A percentile compares a stretch with the other conserved stretches of the same genome.
phyloP scores from a whole-genome alignment of 306 rosid species.

The Cucumis hystrix region DNA sequence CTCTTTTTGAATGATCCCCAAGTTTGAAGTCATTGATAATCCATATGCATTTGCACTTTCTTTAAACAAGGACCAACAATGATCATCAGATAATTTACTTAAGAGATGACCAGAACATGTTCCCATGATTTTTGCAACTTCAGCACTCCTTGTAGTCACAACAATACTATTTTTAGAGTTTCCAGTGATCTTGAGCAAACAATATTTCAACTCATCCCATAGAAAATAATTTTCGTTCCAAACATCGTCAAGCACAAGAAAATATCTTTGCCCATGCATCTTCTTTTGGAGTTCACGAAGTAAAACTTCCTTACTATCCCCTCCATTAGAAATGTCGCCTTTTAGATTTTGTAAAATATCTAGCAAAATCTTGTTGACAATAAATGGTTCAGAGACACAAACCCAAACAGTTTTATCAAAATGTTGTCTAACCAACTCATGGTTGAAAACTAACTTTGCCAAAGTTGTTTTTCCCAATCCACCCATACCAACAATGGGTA shows the following conservation, averaged over 20 bases:
- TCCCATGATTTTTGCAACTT: not conserved
- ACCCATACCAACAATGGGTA: slow-evolving; percentile 7
- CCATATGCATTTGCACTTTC: not conserved
- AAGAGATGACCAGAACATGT: not conserved
- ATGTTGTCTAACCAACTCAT: not conserved
- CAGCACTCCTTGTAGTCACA: slow-evolving; percentile 4
- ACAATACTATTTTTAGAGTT: not conserved
- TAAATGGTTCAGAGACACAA: slow-evolving; percentile 7
- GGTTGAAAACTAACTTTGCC: slow-evolving; percentile 3
- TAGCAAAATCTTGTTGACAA: not conserved
- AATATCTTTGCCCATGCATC: not conserved
- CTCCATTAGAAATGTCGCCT: rapidly evolving
- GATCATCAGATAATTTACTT: not conserved
- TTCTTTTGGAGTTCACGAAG: not conserved
- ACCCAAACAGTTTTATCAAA: slow-evolving; percentile 9
- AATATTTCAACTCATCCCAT: not conserved
- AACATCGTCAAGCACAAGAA: slow-evolving; percentile 14
- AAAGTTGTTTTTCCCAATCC: slow-evolving; percentile 13
- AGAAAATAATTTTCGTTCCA: not conserved
- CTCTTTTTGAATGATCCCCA: not conserved
- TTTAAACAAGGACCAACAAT: slow-evolving; percentile 4
- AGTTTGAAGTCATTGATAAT: not conserved
- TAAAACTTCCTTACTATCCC: not conserved
- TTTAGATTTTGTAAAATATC: not conserved
- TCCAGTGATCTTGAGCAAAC: not conserved